Base-by-base conservation (phyloP, 176 grass and related monocot species). In the Oryza rufipogon region DNA sequence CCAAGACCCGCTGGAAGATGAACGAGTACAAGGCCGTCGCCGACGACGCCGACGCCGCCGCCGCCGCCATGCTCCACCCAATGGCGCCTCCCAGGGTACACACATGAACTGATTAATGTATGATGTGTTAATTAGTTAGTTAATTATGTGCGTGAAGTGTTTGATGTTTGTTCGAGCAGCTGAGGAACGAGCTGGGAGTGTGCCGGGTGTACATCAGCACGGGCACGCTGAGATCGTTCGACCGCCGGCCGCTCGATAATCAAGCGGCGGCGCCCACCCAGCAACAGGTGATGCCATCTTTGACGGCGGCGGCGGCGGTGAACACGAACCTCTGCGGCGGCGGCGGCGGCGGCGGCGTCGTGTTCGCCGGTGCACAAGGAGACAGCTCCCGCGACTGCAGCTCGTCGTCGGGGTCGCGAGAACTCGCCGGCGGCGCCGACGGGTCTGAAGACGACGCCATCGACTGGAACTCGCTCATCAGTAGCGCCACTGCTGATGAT, bases 1-100 rank as follows among this genome's bases (percentile, higher is more conserved):
- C 23, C 66, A 92, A 87, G 84, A 97, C 91, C 8, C 66, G 26
- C 2, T 97, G 94, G 94, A 97, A 97, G 91, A 94, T 97, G 91
- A 97, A 97, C 47, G 89, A 97, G 85, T 97, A 97, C 70, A 91
- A 91, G 85, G 82, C 85, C 36, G 25, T 66, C 78, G 84, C 14
- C 51, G 75, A 0, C 15, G 46, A 11, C 45, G 11, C 70, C 26
- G 70, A 6, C 70, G 39, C 70, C 25, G 70, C 1, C 9, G 6
- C 11, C 70, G 39, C 70, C 26, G 70, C 3, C 9, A 34, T 14
- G n/a, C 6, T 25, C 7, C 20, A 36, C 15, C 9, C 34, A 14
- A 72, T 13, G 1, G 36, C 39, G 0, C 2, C 51, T 2, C 45
- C 39, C 68, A 73, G 30, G 42, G 84, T 86, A 85, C 10, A 46